Conservation (phyloP, 768 basidiomycete species). For the Inosperma sp. region DNA sequence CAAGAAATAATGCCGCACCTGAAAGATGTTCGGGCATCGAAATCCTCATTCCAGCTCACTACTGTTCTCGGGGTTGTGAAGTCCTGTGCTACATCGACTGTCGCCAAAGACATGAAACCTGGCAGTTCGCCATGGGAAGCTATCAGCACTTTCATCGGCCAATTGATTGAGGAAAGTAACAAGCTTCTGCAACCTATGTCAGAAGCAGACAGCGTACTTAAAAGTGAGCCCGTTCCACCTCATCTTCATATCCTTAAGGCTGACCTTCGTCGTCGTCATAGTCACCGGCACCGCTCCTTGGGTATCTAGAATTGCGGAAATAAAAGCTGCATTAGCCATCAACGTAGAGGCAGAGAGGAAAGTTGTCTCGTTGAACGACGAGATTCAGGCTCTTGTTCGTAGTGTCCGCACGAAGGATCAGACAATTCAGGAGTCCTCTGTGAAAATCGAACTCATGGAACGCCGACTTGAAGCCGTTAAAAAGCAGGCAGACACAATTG, state of each 20-base stretch:
- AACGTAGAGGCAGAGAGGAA: slow-evolving; percentile 93
- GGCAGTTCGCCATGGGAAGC: slow-evolving; percentile 74
- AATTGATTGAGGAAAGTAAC: slow-evolving; percentile 66
- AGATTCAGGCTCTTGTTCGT: slow-evolving; percentile 82
- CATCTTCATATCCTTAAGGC: not conserved
- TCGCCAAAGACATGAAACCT: slow-evolving; percentile 61
- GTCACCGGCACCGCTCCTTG: slow-evolving; percentile 80
- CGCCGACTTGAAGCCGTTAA: slow-evolving; percentile 87
- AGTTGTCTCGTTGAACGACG: slow-evolving; percentile 79
- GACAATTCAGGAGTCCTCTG: slow-evolving; percentile 77
- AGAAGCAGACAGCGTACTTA: slow-evolving; percentile 73
- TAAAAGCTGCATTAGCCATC: slow-evolving; percentile 77
- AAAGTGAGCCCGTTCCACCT: slow-evolving; percentile 47
- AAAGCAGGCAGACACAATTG: slow-evolving; percentile 82
- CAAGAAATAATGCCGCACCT: slow-evolving; percentile 85
- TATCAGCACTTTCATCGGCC: slow-evolving; percentile 61
- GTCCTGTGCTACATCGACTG: slow-evolving; percentile 67
- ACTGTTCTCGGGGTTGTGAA: slow-evolving; percentile 67
- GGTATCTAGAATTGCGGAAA: slow-evolving; percentile 74
- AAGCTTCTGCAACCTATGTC: slow-evolving; percentile 65
- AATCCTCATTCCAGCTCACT: slow-evolving; percentile 71
- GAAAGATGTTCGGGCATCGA: slow-evolving; percentile 72
- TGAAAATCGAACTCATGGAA: slow-evolving; percentile 95
- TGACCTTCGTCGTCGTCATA: no score
- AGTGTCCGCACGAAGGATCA: slow-evolving; percentile 88